These are phyloP conservation scores for Rhizophora apiculata DNA, from an alignment of 345 rosid species.

Conservation along the genomic window DNA sequence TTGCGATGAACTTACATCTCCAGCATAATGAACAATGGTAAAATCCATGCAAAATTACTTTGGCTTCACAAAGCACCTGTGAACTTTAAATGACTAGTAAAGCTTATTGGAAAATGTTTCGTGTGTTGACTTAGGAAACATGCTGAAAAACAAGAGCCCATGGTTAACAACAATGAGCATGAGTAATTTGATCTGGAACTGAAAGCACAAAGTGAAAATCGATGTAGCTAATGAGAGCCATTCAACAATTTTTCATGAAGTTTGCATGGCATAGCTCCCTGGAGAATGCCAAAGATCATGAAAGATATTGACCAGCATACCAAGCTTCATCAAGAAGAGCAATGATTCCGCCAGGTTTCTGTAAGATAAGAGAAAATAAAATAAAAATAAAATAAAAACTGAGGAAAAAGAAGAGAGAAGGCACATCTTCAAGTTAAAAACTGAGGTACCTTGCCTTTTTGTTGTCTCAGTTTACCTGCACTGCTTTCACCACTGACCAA, in stretches of 20 bases:
- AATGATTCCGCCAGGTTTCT: conserved; percentile 82
- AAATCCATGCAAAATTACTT: conserved; percentile 93
- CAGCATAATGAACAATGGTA: conserved; percentile 85
- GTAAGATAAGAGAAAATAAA: conserved; percentile 13
- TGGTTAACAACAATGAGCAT: conserved; percentile 15
- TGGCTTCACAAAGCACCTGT: conserved; percentile 91
- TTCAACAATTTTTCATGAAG: neutral
- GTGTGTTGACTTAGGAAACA: conserved; percentile 99
- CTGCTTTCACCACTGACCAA: conserved; percentile 93
- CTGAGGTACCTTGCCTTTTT: conserved; percentile 83
- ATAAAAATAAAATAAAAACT: neutral
- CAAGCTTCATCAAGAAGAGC: conserved; percentile 91
- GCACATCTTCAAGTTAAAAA: neutral
- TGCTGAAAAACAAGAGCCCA: conserved; percentile 45
- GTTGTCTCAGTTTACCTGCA: conserved; percentile 93
- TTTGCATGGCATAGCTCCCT: too few relatives aligned
- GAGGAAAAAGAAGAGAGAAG: neutral
- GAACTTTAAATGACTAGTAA: conserved; percentile 77
- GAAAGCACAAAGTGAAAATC: conserved; percentile 6
- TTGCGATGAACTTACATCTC: conserved; percentile 66
- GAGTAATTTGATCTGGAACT: conserved; percentile 3
- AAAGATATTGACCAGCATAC: conserved; percentile 32
- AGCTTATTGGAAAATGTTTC: conserved; percentile 93
- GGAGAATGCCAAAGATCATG: neutral
- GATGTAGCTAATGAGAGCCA: neutral